Evolutionary conservation across 805 yeast genomes (phyloP), one percentile per base, ranked within the genome.

Genomic region (Myxozyma melibiosi): DNA sequence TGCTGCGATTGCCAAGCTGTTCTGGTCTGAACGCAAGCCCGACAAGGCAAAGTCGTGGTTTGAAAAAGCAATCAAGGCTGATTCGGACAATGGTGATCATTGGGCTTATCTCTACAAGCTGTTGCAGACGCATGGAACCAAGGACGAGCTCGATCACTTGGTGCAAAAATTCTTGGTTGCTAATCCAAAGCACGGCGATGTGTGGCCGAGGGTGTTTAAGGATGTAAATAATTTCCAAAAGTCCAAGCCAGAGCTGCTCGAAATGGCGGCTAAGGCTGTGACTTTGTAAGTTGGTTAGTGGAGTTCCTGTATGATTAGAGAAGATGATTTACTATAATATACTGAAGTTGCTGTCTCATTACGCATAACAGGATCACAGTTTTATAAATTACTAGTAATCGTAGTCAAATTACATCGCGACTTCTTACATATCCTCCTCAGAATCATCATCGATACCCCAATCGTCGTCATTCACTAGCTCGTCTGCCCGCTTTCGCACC

Each of bases 41-140:
- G 72, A 78, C 1, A 85, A 84, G 62, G 88, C 95, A 0, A 74
- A 76, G 53, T 77, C 84, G 13, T 91, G 96, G 90, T 80, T 90
- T 54, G 85, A 85, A 46, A 76, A 86, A 51, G 87, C 94, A 0
- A 68, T 85, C 9, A 74, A 72, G n/a, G 74, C 76, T 1, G 83
- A 84, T 54, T 69, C 74, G 0, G 74, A 71, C n/a, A 80, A 76
- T 67, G 97, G 96, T 3, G 97, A 91, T 70, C 71, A 78, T 2
- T 90, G 95, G 86, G 80, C 83, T 0, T 85, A 90, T 85, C 58
- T 65, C 20, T 81, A 80, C 64, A 74, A 76, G 27, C 81, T 79
- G 60, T 55, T 75, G 42, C 80, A 78, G 1, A 13, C 24, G 14
- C 41, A 41, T 3, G 42, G 31, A 18, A 24, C 47, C 8, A 50